Evolutionary conservation across 2,329 filamentous ascomycete species (phyloP).

Genomic region (Aspergillus nomiae): DNA sequence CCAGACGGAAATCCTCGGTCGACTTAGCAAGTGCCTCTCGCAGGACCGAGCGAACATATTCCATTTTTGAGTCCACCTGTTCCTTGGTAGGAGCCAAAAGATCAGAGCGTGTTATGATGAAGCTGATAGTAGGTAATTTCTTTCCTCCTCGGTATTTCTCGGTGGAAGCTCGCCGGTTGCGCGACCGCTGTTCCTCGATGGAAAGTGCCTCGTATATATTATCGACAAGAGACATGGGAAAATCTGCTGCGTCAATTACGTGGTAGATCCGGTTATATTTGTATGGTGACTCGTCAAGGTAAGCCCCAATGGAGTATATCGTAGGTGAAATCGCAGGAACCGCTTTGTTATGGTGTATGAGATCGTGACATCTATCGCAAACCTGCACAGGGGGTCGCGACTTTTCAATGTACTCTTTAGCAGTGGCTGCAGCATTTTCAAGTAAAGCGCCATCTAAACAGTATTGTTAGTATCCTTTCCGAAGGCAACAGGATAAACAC

Average conservation of each 20-base stretch:
- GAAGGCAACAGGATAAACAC: neutral
- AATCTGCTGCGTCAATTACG: conserved; percentile 91
- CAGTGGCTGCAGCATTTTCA: conserved; percentile 23
- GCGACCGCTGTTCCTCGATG: conserved; percentile 72
- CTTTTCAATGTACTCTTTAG: conserved; percentile 22
- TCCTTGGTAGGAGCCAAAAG: conserved; percentile 80
- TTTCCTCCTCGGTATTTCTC: conserved; percentile 67
- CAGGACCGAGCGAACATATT: conserved; percentile 76
- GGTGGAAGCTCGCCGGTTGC: conserved; percentile 74
- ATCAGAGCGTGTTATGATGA: conserved; percentile 88
- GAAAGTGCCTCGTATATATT: conserved; percentile 70
- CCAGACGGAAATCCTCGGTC: conserved; percentile 73
- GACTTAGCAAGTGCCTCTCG: conserved; percentile 71
- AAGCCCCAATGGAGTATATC: conserved; percentile 77
- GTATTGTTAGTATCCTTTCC: conserved; percentile 3
- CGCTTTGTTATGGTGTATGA: conserved; percentile 74
- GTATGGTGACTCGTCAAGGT: conserved; percentile 84
- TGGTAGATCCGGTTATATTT: conserved; percentile 95
- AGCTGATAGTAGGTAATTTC: conserved; percentile 79
- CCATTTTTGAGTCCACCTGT: conserved; percentile 83
- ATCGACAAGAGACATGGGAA: conserved; percentile 88
- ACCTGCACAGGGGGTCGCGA: conserved; percentile 41
- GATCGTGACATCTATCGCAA: conserved; percentile 84
- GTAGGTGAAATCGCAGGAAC: conserved; percentile 77
- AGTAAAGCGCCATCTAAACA: conserved; percentile 23